Conservation (phyloP, 805 yeast species). For the Suhomyces sp. region DNA sequence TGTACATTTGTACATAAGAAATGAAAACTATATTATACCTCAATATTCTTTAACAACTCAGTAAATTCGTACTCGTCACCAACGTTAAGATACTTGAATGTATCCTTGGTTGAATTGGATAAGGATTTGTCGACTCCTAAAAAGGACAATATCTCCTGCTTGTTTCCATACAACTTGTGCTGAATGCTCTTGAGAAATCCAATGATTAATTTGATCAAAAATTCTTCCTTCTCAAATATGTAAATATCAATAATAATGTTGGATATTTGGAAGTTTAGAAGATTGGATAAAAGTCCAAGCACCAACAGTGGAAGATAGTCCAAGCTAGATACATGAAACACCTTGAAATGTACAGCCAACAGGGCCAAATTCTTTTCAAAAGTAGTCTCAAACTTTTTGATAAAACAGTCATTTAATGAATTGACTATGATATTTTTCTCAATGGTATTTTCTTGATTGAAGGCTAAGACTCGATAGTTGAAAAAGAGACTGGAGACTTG, state of each 20-base stretch:
- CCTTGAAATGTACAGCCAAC: slow-evolving; percentile 49
- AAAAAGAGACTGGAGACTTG: slow-evolving; percentile 21
- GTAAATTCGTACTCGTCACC: slow-evolving; percentile 52
- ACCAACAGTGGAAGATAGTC: slow-evolving; percentile 43
- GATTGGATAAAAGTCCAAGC: slow-evolving; percentile 43
- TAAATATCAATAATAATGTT: slow-evolving; percentile 55
- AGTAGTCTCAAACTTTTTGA: slow-evolving; percentile 44
- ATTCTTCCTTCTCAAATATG: slow-evolving; percentile 53
- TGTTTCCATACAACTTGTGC: slow-evolving; percentile 48
- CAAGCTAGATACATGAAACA: slow-evolving; percentile 37
- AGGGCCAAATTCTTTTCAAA: slow-evolving; percentile 42
- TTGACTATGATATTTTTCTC: slow-evolving; percentile 2
- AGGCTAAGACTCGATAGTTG: slow-evolving; percentile 8
- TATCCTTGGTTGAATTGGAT: not conserved
- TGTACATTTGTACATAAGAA: not conserved
- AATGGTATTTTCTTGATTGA: not conserved
- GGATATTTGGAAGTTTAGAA: slow-evolving; percentile 45
- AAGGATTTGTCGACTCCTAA: slow-evolving; percentile 16
- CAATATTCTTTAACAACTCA: slow-evolving; percentile 7
- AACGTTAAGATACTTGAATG: slow-evolving; percentile 39
- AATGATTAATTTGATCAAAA: slow-evolving; percentile 51
- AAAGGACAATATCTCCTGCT: slow-evolving; percentile 41
- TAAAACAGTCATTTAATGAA: slow-evolving; percentile 10
- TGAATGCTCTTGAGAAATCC: slow-evolving; percentile 49
- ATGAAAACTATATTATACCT: slow-evolving; percentile 1